Percentiles rank a stretch among this genome's conserved stretches.
Conservation (phyloP, 2,329 filamentous ascomycete genomes). For the Colletotrichum musicola region DNA sequence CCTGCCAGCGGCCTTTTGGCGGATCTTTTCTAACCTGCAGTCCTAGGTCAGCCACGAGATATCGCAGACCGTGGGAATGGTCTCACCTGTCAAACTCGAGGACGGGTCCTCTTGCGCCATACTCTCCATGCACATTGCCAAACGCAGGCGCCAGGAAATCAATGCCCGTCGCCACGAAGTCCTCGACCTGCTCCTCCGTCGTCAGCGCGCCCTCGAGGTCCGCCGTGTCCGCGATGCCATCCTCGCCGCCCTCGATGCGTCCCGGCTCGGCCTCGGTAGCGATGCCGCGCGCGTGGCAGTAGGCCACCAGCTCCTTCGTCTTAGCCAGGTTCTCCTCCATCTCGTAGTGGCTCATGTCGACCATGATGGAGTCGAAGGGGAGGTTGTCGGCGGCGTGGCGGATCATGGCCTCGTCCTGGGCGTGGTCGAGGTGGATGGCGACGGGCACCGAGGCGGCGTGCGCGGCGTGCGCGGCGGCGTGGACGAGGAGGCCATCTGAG, state of each 20-base stretch:
- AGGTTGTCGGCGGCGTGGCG: slow-evolving; percentile 66
- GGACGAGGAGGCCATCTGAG: slow-evolving; percentile 65
- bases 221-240: slow-evolving; percentile 73
- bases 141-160: slow-evolving; percentile 82
- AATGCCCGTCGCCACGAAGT: slow-evolving; percentile 79
- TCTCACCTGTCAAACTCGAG: slow-evolving; percentile 64
- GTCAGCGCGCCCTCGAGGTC: slow-evolving; percentile 67
- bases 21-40: slow-evolving; percentile 22
- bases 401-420: slow-evolving; percentile 69
- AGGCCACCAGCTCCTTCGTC: slow-evolving; percentile 70
- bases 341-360: slow-evolving; percentile 81
- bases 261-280: slow-evolving; percentile 78
- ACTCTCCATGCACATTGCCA: slow-evolving; percentile 82
- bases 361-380: slow-evolving; percentile 79
- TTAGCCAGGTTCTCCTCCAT: slow-evolving; percentile 75
- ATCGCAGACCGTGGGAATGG: too few relatives aligned
- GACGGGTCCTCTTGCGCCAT: slow-evolving; percentile 73
- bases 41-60: not conserved
- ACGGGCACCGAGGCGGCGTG: slow-evolving; percentile 69
- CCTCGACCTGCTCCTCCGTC: slow-evolving; percentile 75
- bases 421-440: slow-evolving; percentile 74
- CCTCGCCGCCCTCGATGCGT: slow-evolving; percentile 73
- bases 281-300: slow-evolving; percentile 74
- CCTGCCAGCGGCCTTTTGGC: slow-evolving; percentile 7
- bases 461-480: slow-evolving; percentile 68